phyloP scores from a whole-genome alignment of 2,329 filamentous ascomycete genomes.

The Trichoderma sp. region DNA sequence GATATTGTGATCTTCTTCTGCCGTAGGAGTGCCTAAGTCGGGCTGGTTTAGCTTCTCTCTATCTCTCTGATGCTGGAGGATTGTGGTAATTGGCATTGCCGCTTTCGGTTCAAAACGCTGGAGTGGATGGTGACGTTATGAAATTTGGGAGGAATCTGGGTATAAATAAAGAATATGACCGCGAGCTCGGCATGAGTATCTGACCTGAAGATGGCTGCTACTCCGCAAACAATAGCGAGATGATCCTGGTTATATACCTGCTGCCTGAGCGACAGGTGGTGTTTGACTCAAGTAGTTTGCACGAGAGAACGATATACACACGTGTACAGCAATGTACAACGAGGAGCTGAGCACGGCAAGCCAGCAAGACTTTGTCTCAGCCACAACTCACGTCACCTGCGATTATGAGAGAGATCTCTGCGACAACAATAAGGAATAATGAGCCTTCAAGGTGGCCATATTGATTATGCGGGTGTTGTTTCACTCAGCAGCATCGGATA shows the following conservation, averaged over 20 bases:
- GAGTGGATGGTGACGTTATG: neutral
- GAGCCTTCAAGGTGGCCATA: neutral
- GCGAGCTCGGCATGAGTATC: neutral
- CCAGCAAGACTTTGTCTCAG: neutral
- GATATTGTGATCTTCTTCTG: neutral
- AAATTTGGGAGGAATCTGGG: neutral
- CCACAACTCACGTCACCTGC: neutral
- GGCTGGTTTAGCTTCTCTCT: neutral
- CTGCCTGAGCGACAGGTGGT: neutral
- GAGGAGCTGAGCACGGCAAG: neutral
- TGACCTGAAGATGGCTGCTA: constrained; percentile 30
- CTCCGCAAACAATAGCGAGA: neutral
- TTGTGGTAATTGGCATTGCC: neutral
- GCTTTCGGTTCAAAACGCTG: neutral
- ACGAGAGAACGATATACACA: neutral
- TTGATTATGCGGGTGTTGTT: neutral
- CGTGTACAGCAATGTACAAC: neutral
- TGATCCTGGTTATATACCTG: neutral
- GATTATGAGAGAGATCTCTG: neutral
- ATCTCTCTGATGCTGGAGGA: neutral
- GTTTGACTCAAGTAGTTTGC: neutral
- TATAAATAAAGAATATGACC: neutral
- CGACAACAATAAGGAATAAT: neutral
- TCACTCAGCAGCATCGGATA: neutral
- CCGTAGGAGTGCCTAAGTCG: neutral